These are phyloP conservation scores for Solanum corneliomulleri DNA, from an alignment of 257 asterid genomes.

Conservation along the genomic window DNA sequence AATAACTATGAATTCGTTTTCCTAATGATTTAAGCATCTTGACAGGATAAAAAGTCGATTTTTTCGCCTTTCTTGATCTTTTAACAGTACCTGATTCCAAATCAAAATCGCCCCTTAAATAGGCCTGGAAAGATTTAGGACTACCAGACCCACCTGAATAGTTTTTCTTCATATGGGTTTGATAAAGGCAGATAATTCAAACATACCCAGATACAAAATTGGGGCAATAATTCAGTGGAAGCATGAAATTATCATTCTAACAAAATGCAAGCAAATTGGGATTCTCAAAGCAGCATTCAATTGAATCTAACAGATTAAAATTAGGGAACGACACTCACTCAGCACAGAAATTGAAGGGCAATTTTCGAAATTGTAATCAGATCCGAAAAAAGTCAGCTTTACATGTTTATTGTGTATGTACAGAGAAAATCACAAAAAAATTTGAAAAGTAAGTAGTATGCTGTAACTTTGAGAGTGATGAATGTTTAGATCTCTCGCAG, in stretches of 20 bases:
- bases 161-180: conserved; percentile 50
- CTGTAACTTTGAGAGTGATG: neutral
- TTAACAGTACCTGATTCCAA: conserved; percentile 65
- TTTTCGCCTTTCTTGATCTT: conserved; percentile 44
- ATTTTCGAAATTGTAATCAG: neutral
- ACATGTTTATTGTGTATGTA: too few relatives aligned
- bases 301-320: neutral
- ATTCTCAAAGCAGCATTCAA: neutral
- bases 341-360: neutral
- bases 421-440: neutral
- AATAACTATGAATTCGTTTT: conserved; percentile 42
- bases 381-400: neutral
- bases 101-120: conserved; percentile 77
- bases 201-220: neutral
- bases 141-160: conserved; percentile 52
- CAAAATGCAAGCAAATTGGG: neutral
- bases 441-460: neutral
- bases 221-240: neutral
- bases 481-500: neutral
- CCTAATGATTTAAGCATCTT: conserved; percentile 57
- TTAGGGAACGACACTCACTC: neutral
- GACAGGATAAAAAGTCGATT: conserved; percentile 13
- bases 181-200: neutral
- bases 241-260: neutral
- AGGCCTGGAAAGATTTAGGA: conserved; percentile 80